Conservation (phyloP, 805 yeast genomes). For the Candida piceae region DNA sequence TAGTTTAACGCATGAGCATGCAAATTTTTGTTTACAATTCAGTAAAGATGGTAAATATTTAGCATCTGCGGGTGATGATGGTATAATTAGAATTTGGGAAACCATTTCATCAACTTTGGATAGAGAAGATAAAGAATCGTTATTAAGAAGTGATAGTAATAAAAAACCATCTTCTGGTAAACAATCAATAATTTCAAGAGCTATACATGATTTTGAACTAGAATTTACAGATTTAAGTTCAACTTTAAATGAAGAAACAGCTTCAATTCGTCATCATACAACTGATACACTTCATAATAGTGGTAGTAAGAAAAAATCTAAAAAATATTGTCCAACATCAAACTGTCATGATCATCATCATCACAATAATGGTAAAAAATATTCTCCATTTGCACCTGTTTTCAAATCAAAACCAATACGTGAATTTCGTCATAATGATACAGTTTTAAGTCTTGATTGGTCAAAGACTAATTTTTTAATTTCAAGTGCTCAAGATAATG, state of each 20-base stretch:
- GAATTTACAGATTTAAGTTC: conserved; percentile 13
- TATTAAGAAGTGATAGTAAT: neutral
- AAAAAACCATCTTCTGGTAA: neutral
- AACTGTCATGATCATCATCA: neutral
- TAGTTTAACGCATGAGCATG: conserved; percentile 28
- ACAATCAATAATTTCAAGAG: neutral
- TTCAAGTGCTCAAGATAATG: conserved; percentile 79
- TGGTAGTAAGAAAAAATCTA: no score
- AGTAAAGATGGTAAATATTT: conserved; percentile 75
- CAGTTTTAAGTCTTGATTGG: conserved; percentile 80
- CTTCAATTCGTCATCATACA: conserved; percentile 2
- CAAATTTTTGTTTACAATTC: conserved; percentile 73
- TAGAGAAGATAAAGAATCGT: conserved; percentile 30
- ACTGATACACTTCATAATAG: neutral
- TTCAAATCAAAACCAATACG: conserved; percentile 64
- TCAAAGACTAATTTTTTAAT: conserved; percentile 77
- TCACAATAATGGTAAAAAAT: conserved; percentile 3
- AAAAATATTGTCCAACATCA: no score
- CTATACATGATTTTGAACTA: conserved; percentile 7
- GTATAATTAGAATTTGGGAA: conserved; percentile 68
- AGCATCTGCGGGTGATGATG: conserved; percentile 81
- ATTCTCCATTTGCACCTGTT: conserved; percentile 59
- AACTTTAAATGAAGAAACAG: conserved; percentile 5
- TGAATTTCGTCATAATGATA: conserved; percentile 56
- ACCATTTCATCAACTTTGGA: conserved; percentile 71